Percentiles rank a stretch among this genome's conserved stretches.
phyloP scores from a whole-genome alignment of 2,329 filamentous ascomycete genomes.

The Fusarium brachygibbosum region DNA sequence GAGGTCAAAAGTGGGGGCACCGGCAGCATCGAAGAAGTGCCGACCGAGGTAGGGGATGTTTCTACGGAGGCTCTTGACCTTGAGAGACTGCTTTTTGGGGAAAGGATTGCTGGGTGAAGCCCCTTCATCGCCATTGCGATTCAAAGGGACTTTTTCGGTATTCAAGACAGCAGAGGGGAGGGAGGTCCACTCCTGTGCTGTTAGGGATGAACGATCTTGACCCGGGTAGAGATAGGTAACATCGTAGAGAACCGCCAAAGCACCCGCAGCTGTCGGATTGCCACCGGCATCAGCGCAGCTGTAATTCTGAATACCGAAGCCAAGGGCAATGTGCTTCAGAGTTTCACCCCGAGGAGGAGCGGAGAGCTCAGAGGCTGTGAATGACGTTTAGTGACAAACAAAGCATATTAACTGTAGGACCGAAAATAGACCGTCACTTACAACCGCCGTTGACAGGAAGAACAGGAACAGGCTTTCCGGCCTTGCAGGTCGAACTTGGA shows the following conservation, averaged over 20 bases:
- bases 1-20: conserved; percentile 72
- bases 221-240: conserved; percentile 64
- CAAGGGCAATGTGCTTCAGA: no score
- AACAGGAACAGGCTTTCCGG: conserved; percentile 44
- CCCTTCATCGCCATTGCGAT: conserved; percentile 56
- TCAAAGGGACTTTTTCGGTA: conserved; percentile 61
- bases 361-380: conserved; percentile 59
- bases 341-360: conserved; percentile 54
- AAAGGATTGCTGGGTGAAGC: conserved; percentile 62
- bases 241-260: no score
- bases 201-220: conserved; percentile 55
- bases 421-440: conserved; percentile 44
- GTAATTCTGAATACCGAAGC: no score
- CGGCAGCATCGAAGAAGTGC: conserved; percentile 73
- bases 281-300: no score
- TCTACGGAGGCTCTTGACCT: no score
- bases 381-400: conserved; percentile 32
- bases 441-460: conserved; percentile 57
- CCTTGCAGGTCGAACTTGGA: no score
- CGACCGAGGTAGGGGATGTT: conserved; percentile 66
- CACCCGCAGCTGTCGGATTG: no score
- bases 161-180: conserved; percentile 59
- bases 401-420: neutral
- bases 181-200: conserved; percentile 54
- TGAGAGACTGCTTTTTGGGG: conserved; percentile 54